These are phyloP conservation scores for Laburnicola sp. DNA, from an alignment of 2,329 filamentous ascomycete genomes.

Conservation along the genomic window DNA sequence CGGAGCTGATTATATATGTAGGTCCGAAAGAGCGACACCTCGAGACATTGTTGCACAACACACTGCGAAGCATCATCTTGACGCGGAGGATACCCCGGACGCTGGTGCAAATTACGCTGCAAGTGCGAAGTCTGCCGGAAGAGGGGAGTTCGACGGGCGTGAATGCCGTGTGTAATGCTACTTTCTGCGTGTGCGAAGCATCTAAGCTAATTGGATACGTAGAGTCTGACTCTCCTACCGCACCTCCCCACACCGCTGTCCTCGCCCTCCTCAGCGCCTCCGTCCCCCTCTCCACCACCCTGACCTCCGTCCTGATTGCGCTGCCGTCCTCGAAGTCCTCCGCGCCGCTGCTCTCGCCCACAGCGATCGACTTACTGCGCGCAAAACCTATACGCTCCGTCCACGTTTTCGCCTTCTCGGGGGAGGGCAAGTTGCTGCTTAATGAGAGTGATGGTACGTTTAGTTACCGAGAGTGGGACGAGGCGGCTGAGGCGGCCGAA, in stretches of 20 bases:
- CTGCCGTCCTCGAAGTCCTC: constrained; percentile 65
- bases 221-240: constrained; percentile 81
- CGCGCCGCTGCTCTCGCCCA: constrained; percentile 56
- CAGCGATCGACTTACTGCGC: constrained; percentile 61
- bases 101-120: constrained; percentile 79
- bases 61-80: constrained; percentile 73
- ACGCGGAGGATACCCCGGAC: constrained; percentile 75
- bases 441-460: constrained; percentile 83
- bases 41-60: constrained; percentile 72
- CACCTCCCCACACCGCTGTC: constrained; percentile 76
- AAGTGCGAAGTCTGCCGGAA: constrained; percentile 70
- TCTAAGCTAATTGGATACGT: neutral
- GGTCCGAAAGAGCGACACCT: constrained; percentile 67
- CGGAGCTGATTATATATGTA: constrained; percentile 12
- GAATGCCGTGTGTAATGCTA: constrained; percentile 56
- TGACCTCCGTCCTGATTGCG: constrained; percentile 80
- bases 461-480: constrained; percentile 73
- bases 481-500: constrained; percentile 66
- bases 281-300: constrained; percentile 74
- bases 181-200: constrained; percentile 1
- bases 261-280: constrained; percentile 82
- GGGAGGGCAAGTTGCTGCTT: constrained; percentile 68
- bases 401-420: constrained; percentile 80
- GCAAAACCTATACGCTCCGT: constrained; percentile 77
- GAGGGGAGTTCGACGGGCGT: constrained; percentile 66